Evolutionary conservation across 2,329 filamentous ascomycete species (phyloP).

Genomic region (Hypoxylon sp.): DNA sequence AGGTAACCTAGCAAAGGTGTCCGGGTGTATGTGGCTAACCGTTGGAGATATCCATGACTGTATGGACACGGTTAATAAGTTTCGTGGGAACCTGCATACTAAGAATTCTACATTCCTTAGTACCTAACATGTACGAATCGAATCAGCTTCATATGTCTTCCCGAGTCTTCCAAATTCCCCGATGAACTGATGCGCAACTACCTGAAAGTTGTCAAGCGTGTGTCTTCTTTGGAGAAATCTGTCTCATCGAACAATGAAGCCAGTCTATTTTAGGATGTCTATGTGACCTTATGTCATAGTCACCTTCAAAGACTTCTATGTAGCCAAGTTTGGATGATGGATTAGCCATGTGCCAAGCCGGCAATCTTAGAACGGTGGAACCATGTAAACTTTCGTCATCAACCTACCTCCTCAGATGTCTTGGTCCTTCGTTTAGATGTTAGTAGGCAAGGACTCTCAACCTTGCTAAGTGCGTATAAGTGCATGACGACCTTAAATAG

Average conservation of each 20-base stretch:
- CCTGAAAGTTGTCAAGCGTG: not conserved
- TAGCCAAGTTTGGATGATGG: conserved; percentile 8
- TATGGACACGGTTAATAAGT: not conserved
- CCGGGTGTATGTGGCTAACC: not conserved
- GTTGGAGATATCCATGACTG: not conserved
- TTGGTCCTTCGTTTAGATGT: conserved; percentile 13
- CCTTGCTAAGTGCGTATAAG: conserved; percentile 7
- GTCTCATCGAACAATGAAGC: conserved; percentile 7
- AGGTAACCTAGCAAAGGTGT: no score
- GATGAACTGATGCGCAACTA: not conserved
- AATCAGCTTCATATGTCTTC: not conserved
- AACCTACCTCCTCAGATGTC: conserved; percentile 11
- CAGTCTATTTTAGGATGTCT: conserved; percentile 10
- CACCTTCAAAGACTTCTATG: conserved; percentile 1
- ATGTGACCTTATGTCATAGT: conserved; percentile 19
- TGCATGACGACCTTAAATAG: not conserved
- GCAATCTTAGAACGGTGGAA: conserved; percentile 7
- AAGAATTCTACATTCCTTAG: not conserved
- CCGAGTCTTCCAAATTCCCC: not conserved
- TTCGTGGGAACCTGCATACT: not conserved
- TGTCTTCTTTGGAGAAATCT: not conserved
- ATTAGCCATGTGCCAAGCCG: conserved; percentile 5
- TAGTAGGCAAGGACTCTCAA: not conserved
- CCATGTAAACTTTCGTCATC: conserved; percentile 18
- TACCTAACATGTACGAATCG: not conserved